Conservation (phyloP, 257 asterid species). For the Solanum bukasovii region DNA sequence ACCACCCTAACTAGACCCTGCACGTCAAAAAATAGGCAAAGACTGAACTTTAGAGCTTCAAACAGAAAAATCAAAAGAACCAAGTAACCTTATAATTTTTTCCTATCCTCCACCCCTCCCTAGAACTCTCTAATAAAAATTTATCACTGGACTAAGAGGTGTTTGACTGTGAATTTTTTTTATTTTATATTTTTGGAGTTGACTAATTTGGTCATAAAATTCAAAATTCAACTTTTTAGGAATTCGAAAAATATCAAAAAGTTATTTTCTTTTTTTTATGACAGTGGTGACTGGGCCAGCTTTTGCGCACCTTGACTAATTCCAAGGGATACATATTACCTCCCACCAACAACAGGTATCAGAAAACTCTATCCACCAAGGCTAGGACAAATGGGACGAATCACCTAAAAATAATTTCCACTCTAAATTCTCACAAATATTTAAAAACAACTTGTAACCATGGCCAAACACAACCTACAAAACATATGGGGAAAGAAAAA, state of each 20-base stretch:
- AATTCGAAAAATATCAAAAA: not conserved
- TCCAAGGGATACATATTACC: not conserved
- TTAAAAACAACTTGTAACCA: not conserved
- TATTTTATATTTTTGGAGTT: not conserved
- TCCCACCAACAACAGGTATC: not conserved
- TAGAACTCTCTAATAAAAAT: not conserved
- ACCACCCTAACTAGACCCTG: not conserved
- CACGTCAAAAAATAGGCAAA: not conserved
- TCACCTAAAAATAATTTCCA: not conserved
- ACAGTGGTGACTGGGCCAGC: not conserved
- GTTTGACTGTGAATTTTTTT: not conserved
- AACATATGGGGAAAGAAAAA: not conserved
- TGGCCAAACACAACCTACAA: not conserved
- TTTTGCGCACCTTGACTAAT: not conserved
- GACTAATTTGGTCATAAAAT: not conserved
- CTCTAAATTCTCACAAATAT: not conserved
- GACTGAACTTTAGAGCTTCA: not conserved
- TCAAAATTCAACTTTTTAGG: not conserved
- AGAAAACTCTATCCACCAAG: not conserved
- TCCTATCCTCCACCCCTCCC: not conserved
- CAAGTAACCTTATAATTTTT: not conserved
- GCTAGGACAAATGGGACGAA: not conserved
- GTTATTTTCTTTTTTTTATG: not conserved
- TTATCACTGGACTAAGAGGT: not conserved
- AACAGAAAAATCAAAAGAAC: not conserved